Evolutionary conservation across 2,329 filamentous ascomycete genomes (phyloP), one percentile per base, ranked within the genome.

Genomic region (Aschersonia sp.): DNA sequence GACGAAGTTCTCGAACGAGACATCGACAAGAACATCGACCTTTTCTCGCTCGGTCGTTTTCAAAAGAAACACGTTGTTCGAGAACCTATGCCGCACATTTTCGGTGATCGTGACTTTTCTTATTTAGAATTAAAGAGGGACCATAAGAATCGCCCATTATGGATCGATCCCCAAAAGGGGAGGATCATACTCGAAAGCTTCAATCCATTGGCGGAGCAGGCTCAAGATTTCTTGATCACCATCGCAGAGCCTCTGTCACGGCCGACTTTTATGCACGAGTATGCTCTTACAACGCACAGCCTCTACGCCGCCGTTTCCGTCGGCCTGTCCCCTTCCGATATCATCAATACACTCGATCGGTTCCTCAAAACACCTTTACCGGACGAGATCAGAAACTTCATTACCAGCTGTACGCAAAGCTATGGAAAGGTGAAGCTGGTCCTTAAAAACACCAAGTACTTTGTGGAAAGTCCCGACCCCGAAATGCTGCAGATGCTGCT

Each of bases 401-500:
- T 90, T 54, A 68, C 66, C 30, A 80, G 80, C 51, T 92, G 87
- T 52, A 94, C 88, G 5, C 81, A 86, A 53, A 92, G 86, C 46
- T 97, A 92, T 61, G 92, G 92, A 54, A 97, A 96, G 65, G 88
- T 96, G 48, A 92, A 95, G 63, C 78, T 97, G 47, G 92, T 97
- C 43, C 66, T 97, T 53, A 94, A 95, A 63, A 85, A 96, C 58
- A 97, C 90, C 52, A 85, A 87, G 54, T 96, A 94, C 64, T 96
- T 85, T 56, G 81, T 97, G 51, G 92, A 98, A 66, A 96, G 86
- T 57, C 83, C 85, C 22, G 90, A 97, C 63, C 83, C 88, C 10
- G 75, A 81, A 9, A 85, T 96, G 61, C 72, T 97, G 49, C 87
- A 95, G 63, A 84, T 77, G 58, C 73, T 97, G n/a, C 72, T 97